phyloP scores from a whole-genome alignment of 177 flowering plant genomes.

The Vitis hybrid region DNA sequence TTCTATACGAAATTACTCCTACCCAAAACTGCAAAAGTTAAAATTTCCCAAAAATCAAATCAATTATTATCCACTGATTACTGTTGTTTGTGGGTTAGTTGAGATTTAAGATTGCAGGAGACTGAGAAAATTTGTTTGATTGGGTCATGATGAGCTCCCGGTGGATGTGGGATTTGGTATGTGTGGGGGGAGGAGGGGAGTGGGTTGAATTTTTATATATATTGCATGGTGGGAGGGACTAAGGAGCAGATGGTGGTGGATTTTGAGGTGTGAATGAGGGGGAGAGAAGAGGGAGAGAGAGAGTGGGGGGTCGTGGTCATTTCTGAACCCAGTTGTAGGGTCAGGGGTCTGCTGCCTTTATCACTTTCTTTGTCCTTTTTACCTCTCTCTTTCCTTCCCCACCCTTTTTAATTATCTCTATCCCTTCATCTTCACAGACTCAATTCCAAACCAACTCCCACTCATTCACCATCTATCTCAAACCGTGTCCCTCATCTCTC shows the following conservation, averaged over 20 bases:
- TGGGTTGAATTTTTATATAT: conserved; percentile 7
- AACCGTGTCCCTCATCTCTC: too few species aligned
- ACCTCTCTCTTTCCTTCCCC: conserved; percentile 23
- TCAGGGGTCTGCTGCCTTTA: conserved; percentile 35
- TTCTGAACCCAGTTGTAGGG: conserved; percentile 33
- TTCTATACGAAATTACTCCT: too few species aligned
- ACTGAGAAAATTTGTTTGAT: conserved; percentile 16
- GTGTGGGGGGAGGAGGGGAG: background rate
- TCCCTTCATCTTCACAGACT: background rate
- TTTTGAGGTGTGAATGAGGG: background rate
- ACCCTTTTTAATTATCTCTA: conserved; percentile 18
- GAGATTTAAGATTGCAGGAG: background rate
- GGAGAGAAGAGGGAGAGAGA: conserved; percentile 13
- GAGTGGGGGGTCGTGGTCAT: conserved; percentile 17
- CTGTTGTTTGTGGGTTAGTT: background rate
- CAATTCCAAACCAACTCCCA: background rate
- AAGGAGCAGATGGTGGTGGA: too few species aligned
- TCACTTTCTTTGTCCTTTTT: conserved; percentile 44
- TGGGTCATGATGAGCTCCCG: conserved; percentile 20
- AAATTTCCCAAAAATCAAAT: too few species aligned
- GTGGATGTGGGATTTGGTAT: conserved; percentile 6
- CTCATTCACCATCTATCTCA: conserved; percentile 1
- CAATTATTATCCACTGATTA: background rate
- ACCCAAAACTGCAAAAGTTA: too few species aligned
- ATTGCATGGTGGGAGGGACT: conserved; percentile 21